Conservation (phyloP, 352 stramenopile species). For the Phytophthora citrophthora region DNA sequence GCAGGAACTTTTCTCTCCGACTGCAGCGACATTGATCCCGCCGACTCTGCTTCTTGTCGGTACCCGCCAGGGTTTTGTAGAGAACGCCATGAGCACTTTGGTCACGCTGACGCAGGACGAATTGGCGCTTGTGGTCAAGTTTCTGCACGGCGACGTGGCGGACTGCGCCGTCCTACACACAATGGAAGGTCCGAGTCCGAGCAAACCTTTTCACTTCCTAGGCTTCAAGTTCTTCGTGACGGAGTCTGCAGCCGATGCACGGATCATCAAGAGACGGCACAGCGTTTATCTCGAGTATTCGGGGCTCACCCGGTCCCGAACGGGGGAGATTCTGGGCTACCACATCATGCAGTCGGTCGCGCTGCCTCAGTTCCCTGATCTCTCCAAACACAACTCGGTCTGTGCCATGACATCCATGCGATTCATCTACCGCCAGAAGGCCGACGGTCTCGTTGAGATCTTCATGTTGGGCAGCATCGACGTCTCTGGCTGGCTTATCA, state of each 20-base stretch:
- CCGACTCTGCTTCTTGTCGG: slow-evolving; percentile 44
- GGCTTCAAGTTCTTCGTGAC: slow-evolving; percentile 70
- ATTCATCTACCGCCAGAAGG: slow-evolving; percentile 55
- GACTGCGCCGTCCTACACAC: slow-evolving; percentile 37
- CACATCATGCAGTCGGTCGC: slow-evolving; percentile 63
- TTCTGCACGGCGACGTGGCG: slow-evolving; percentile 46
- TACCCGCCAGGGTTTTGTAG: slow-evolving; percentile 43
- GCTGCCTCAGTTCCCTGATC: slow-evolving; percentile 48
- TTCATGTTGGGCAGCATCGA: slow-evolving; percentile 55
- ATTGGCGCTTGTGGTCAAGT: slow-evolving; percentile 47
- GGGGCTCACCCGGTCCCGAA: slow-evolving; percentile 39
- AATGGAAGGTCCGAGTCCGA: slow-evolving; percentile 36
- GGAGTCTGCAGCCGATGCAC: slow-evolving; percentile 36
- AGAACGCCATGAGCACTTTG: slow-evolving; percentile 51
- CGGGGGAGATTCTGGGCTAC: slow-evolving; percentile 50
- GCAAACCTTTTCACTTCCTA: slow-evolving; percentile 53
- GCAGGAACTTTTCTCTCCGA: slow-evolving; percentile 32
- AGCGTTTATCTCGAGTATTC: slow-evolving; percentile 53
- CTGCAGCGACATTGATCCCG: slow-evolving; percentile 27
- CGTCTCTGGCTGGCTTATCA: slow-evolving; percentile 42
- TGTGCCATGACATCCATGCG: slow-evolving; percentile 45
- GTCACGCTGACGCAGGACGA: slow-evolving; percentile 50
- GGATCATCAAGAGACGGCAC: slow-evolving; percentile 53
- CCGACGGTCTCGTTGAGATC: slow-evolving; percentile 46
- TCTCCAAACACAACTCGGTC: slow-evolving; percentile 47